Evolutionary conservation across 2,329 filamentous ascomycete genomes (phyloP), one percentile per base, ranked within the genome.

Genomic region (Pyrenochaeta sp.): DNA sequence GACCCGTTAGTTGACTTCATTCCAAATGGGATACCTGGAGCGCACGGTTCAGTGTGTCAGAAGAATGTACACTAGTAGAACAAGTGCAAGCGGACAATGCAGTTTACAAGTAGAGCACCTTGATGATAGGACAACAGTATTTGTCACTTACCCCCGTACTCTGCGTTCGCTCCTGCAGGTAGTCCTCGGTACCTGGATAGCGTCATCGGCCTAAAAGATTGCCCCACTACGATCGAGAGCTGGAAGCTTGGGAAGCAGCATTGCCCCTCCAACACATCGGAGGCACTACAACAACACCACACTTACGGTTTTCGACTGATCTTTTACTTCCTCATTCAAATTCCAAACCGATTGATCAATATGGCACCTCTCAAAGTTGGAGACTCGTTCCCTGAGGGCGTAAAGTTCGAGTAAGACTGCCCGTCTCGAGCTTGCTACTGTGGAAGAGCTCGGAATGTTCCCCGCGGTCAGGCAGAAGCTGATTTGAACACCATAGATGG

Each of bases 301-400:
- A 39, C 59, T 37, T 24, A 50, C 45, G 49, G 2, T 48, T 52
- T n/a, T 39, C 30, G 40, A 55, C 13, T 42, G 39, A 43, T 30
- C 15, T 51, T 25, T 19, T 24, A 30, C 12, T 36, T 24, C 30
- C 50, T 37, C 13, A 50, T 46, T 39, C 15, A 30, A 48, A 12
- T 28, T 22, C 34, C 52, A 40, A 53, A 50, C 51, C 46, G 57
- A 55, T 28, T 50, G 43, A 58, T 50, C 61, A 71, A 52, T 74
- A 88, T 88, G 86, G 78, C 89, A 81, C 85, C 85, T 78, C 86
- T 95, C 79, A 89, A 93, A 78, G 85, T 86, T 77, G 93, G 93
- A 75, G 92, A 96, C 79, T 83, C 83, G 77, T 94, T 98, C 85
- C 93, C 93, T 68, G 82, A 88, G 69, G 90, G 86, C 70, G 89